Percentiles rank a stretch among this genome's conserved stretches.
phyloP scores from a whole-genome alignment of 1,139 yeast species.

The Kurtzmaniella natalensis region DNA sequence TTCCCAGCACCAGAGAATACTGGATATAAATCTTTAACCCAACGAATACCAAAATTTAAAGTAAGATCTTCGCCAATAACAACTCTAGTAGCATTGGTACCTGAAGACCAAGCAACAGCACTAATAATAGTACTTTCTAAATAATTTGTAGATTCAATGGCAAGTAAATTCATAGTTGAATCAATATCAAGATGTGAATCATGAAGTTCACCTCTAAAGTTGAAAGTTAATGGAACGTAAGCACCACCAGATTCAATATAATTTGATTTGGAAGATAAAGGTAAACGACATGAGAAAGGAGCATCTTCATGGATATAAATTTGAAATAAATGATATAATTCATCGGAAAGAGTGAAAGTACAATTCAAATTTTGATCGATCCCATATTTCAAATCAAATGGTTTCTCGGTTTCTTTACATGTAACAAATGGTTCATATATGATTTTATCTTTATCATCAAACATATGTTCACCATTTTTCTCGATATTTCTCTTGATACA shows the following conservation, averaged over 20 bases:
- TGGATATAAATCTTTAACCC: slow-evolving; percentile 40
- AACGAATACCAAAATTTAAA: slow-evolving; percentile 53
- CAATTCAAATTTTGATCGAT: slow-evolving; percentile 53
- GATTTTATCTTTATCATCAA: slow-evolving; percentile 56
- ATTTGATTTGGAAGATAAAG: slow-evolving; percentile 41
- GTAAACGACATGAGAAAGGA: slow-evolving; percentile 68
- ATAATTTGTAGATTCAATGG: slow-evolving; percentile 29
- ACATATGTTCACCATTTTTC: slow-evolving; percentile 64
- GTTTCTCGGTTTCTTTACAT: slow-evolving; percentile 62
- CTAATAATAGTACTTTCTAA: slow-evolving; percentile 43
- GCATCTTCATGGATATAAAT: slow-evolving; percentile 73
- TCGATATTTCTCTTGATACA: slow-evolving; percentile 69
- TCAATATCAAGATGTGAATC: slow-evolving; percentile 72
- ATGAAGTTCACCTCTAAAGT: slow-evolving; percentile 63
- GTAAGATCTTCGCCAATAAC: slow-evolving; percentile 65
- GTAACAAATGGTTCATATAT: slow-evolving; percentile 55
- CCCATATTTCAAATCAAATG: slow-evolving; percentile 52
- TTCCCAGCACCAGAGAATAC: slow-evolving; percentile 14
- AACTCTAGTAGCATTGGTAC: slow-evolving; percentile 55
- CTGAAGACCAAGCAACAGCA: slow-evolving; percentile 60
- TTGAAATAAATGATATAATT: slow-evolving; percentile 67
- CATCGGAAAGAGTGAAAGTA: slow-evolving; percentile 62
- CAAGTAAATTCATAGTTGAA: slow-evolving; percentile 50
- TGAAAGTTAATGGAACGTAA: slow-evolving; percentile 57
- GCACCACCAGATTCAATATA: slow-evolving; percentile 47